phyloP scores from a whole-genome alignment of 257 asterid genomes.

The Ilex asprella region DNA sequence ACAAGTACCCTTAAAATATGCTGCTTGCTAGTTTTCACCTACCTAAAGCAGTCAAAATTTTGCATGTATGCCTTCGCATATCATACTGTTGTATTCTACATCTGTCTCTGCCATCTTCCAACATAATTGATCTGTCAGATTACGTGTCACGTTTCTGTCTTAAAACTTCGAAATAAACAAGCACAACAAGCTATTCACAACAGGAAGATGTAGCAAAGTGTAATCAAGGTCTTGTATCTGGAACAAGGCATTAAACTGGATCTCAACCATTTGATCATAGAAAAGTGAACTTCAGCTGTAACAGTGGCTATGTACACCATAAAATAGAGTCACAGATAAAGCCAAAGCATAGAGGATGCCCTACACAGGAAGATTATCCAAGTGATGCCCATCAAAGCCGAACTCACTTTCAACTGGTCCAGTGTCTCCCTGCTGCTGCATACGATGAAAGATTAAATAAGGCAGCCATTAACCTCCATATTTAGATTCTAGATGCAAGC shows the following conservation, averaged over 20 bases:
- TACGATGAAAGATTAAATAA: no score
- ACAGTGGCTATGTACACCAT: background rate
- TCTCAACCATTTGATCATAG: constrained; percentile 17
- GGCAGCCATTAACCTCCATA: background rate
- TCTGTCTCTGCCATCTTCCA: constrained; percentile 22
- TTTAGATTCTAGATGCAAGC: background rate
- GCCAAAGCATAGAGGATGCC: background rate
- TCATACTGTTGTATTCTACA: constrained; percentile 30
- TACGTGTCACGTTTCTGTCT: constrained; percentile 1
- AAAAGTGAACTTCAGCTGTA: constrained; percentile 21
- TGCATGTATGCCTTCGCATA: constrained; percentile 40
- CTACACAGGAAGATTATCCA: background rate
- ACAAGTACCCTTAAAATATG: constrained; percentile 8
- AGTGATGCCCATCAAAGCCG: background rate
- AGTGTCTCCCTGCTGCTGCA: background rate
- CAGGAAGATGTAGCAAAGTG: constrained; percentile 15
- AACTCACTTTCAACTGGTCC: background rate
- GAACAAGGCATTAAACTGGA: constrained; percentile 14
- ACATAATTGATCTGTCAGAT: constrained; percentile 13
- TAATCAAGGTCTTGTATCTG: constrained; percentile 17
- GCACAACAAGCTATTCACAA: constrained; percentile 19
- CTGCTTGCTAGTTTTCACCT: constrained; percentile 30
- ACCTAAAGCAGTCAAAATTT: constrained; percentile 38
- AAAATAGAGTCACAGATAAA: background rate
- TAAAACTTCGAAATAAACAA: constrained; percentile 14